A percentile compares a stretch with the other conserved stretches of the same genome.
Evolutionary conservation across 306 rosid species (phyloP).

Genomic region (Hippophae rhamnoides): DNA sequence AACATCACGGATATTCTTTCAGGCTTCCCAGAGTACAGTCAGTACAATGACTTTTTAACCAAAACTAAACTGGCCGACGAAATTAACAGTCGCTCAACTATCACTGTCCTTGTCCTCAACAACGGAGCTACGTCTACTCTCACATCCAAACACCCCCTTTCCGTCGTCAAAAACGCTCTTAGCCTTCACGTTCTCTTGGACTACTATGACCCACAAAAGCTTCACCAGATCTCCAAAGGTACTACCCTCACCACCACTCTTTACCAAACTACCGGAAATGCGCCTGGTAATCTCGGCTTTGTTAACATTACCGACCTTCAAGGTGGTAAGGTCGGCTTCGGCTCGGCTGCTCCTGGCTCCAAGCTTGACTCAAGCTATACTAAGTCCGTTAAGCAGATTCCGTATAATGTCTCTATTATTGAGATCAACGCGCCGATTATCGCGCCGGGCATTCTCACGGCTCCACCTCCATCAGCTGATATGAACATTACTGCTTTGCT

Average conservation of each 20-base stretch:
- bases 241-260: conserved; percentile 74
- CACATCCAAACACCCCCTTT: conserved; percentile 51
- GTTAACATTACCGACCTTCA: conserved; percentile 79
- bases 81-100: conserved; percentile 70
- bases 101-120: conserved; percentile 66
- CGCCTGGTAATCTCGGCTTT: conserved; percentile 61
- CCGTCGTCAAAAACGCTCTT: conserved; percentile 67
- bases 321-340: conserved; percentile 86
- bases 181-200: conserved; percentile 69
- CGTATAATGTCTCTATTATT: conserved; percentile 70
- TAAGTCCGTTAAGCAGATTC: conserved; percentile 66
- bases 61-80: conserved; percentile 75
- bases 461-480: conserved; percentile 70
- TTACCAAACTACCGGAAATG: conserved; percentile 78
- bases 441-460: conserved; percentile 65
- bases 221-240: conserved; percentile 73
- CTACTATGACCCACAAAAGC: conserved; percentile 69
- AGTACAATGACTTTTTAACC: conserved; percentile 39
- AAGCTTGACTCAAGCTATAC: conserved; percentile 74
- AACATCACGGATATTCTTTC: conserved; percentile 81
- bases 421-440: conserved; percentile 67
- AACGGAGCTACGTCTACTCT: conserved; percentile 55
- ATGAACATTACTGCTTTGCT: conserved; percentile 58
- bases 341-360: conserved; percentile 81
- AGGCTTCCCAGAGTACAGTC: conserved; percentile 42